Base-by-base conservation (phyloP, 805 yeast genomes). In the Kodamaea leandrae region DNA sequence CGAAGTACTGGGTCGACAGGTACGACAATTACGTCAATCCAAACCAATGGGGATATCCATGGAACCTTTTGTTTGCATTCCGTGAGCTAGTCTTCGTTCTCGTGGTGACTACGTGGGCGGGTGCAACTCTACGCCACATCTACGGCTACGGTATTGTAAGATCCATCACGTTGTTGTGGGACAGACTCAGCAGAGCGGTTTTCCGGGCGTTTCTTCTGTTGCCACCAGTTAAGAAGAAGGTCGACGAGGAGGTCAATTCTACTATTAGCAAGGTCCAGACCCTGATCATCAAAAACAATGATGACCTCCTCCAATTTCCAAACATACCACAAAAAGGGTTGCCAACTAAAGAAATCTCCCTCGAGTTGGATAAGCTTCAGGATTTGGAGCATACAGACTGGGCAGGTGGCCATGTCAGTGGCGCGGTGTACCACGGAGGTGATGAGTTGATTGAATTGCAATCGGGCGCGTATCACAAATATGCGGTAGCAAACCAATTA, bases 361-460 rank as follows among this genome's bases (percentile, higher is more conserved):
- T 52, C 0, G 78, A 81, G 43, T 63, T 93, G 43, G 75, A 78
- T 25, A 60, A 63, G 21, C 63, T 79, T 21, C 64, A 71, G 26
- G 45, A 55, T 0, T 54, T 89, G 49, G 74, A 80, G 42, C 87
- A 85, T 49, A 70, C 87, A 1, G 83, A 81, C 42, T 91, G 97
- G 96, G 75, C 82, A 56, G 70, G 72, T 30, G 99, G 99, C 4
- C 74, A 80, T 50, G 84, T 91, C 3, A 85, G 95, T 13, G 99
- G 99, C 4, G 98, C 97, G 0, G 97, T 91, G 8, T 91, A 91
- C 55, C 98, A 93, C 54, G 97, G 98, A 21, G 97, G 97, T 10
- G 68, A 73, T n/a, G 86, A 85, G 23, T 63, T 91, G 40, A 71
- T 85, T 27, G 66, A 74, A 27, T 67, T 93, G 26, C 98, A 93